Base-by-base conservation (phyloP, 2,329 filamentous ascomycete species). In the Lecanicillium sp. region DNA sequence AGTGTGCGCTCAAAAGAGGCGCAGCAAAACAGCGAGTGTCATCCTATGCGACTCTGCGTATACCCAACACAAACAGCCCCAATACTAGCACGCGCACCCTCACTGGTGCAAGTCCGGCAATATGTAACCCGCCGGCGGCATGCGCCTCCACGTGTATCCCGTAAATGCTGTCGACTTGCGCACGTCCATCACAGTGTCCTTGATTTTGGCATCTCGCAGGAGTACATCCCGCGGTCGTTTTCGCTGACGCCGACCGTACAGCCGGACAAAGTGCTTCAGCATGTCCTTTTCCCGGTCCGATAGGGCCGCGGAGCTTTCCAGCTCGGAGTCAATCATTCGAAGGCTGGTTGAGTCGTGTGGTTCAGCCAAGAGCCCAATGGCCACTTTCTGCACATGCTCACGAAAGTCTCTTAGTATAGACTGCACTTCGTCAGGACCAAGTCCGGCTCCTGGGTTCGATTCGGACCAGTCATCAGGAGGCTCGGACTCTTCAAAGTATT, bases 401-500 rank as follows among this genome's bases (percentile, higher is more conserved):
- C 66, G 62, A 50, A 75, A 70, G 10, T 62, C 61, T 14, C 59
- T 56, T 7, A 78, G 61, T 15, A 64, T 47, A 7, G 49, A 52
- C 17, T 58, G 54, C 4, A 65, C 61, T 7, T 67, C 64, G 12
- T 62, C 60, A 2, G 59, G 57, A 15, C 56, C 59, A 35, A 58
- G 57, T 15, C 59, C 53, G 7, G 52, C 56, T 32, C 58, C 59
- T 1, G 67, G 67, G 1, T 65, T 62, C 5, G 75, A 78, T 23
- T 74, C 72, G 2, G 77, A 72, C 72, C 75, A 72, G 57, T 86
- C 82, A 27, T 78, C 81, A 44, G 91, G 80, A 23, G 84, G 74
- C 33, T 87, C 81, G 54, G 89, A 87, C 42, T 90, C 84, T 50
- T 95, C 87, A 60, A 97, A 97, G 62, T 95, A 97, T 58, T 86